phyloP scores from a whole-genome alignment of 306 rosid genomes.

The Cucumis hystrix region DNA sequence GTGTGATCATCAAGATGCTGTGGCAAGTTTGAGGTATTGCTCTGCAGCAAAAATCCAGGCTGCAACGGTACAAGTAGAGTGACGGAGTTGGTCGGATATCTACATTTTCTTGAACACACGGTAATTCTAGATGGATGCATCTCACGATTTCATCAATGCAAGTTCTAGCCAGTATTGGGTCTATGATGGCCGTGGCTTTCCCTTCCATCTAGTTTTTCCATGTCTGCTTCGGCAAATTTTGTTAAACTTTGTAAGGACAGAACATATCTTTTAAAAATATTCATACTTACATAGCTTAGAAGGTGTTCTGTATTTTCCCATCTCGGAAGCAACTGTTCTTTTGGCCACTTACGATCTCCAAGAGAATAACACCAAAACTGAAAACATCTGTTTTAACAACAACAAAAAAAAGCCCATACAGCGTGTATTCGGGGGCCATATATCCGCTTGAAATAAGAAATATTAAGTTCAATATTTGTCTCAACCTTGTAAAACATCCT shows the following conservation, averaged over 20 bases:
- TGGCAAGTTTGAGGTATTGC: background rate
- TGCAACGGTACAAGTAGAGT: background rate
- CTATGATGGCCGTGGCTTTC: background rate
- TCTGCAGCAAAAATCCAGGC: background rate
- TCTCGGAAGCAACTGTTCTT: background rate
- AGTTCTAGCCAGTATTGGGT: background rate
- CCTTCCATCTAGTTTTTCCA: conserved; percentile 3
- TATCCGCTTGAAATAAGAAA: background rate
- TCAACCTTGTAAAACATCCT: background rate
- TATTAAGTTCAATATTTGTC: background rate
- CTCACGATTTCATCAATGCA: background rate
- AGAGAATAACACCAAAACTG: background rate
- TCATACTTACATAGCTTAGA: background rate
- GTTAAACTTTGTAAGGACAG: background rate
- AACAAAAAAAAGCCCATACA: background rate
- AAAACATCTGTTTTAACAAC: background rate
- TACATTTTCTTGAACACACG: background rate
- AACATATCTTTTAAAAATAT: background rate
- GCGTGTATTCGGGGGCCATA: background rate
- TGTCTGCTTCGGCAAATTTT: background rate
- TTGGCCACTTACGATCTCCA: background rate
- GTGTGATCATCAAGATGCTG: background rate
- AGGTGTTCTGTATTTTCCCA: background rate
- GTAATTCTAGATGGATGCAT: background rate
- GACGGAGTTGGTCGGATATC: background rate